Base-by-base conservation (phyloP, 2,329 filamentous ascomycete genomes). In the Botrytis porri region DNA sequence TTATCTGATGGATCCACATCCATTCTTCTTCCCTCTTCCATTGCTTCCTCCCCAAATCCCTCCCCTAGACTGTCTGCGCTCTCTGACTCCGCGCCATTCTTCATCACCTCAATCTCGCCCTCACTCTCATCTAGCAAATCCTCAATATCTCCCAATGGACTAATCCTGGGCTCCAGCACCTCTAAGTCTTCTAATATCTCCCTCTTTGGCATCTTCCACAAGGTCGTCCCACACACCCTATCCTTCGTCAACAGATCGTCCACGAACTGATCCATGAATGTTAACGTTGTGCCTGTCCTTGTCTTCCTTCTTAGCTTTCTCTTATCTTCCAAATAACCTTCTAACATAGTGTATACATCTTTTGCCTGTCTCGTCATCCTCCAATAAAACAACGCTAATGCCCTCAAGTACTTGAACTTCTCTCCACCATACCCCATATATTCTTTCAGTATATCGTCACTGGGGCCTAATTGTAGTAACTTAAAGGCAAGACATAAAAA, bases 401-500 rank as follows among this genome's bases (percentile, higher is more conserved):
- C 95, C 73, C 95, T 90, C 71, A 99, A 85, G 82, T 99, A 99
- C 83, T 93, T 94, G 81, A 95, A 94, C 70, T 89, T 84, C 54
- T 92, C 90, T 63, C 90, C 94, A 72, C 91, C 92, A 78, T 91
- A 91, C 73, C 89, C 84, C 43, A 99, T 83, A 81, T 98, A 98
- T 80, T 94, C 93, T 59, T 88, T 83, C 41, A 99, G 84, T 48
- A 98, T 88, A 61, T 91, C 92, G 81, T 93, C 91, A 74, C 89
- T 88, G 1, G 96, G 96, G 39, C 90, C 90, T 16, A 99, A 87
- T 84, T 98, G 94, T 73, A 98, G 88, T 70, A 99, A 87, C 85
- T 98, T 99, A 83, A 99, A 97, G 4, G 93, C 93, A 4, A 99
- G 88, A 80, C 96, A 99, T 39, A 99, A 86, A 80, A 99, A 99